Evolutionary conservation across 176 grass and related monocot genomes (phyloP).

Genomic region (Ensete ventricosum): DNA sequence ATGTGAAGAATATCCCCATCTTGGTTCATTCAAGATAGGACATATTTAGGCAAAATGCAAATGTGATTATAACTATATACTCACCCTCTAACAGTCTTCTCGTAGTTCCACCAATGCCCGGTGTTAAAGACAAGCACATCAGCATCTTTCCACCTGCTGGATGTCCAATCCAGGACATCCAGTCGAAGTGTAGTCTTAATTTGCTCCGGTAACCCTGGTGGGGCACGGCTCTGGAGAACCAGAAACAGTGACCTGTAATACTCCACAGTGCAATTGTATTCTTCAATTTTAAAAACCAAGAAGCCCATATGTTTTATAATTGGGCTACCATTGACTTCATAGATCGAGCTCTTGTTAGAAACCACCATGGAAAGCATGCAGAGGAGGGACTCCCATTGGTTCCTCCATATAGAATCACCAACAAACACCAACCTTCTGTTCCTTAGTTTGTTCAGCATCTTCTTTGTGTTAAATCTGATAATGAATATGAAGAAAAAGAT

Average conservation of each 20-base stretch:
- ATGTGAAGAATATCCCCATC: no score
- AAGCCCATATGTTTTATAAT: slow-evolving; percentile 80
- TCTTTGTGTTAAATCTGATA: slow-evolving; percentile 52
- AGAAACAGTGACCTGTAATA: slow-evolving; percentile 54
- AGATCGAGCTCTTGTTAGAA: slow-evolving; percentile 57
- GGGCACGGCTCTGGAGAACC: slow-evolving; percentile 26
- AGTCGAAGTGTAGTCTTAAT: slow-evolving; percentile 22
- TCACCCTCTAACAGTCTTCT: slow-evolving; percentile 31
- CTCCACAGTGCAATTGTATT: slow-evolving; percentile 53
- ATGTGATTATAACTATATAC: background rate
- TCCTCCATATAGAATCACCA: slow-evolving; percentile 85
- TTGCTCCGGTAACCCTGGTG: slow-evolving; percentile 14
- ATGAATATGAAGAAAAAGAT: background rate
- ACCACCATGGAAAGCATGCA: slow-evolving; percentile 65
- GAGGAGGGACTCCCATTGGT: slow-evolving; percentile 90
- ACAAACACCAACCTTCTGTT: slow-evolving; percentile 67
- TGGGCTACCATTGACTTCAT: slow-evolving; percentile 66
- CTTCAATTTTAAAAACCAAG: slow-evolving; percentile 41
- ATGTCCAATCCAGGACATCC: slow-evolving; percentile 23
- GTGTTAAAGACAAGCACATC: slow-evolving; percentile 50
- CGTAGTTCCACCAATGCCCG: slow-evolving; percentile 56
- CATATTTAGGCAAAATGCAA: background rate
- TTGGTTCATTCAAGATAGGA: no score
- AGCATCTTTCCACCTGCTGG: slow-evolving; percentile 37
- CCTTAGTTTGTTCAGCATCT: slow-evolving; percentile 52